Evolutionary conservation across 257 asterid species (phyloP).

Genomic region (Verbascum thapsus): DNA sequence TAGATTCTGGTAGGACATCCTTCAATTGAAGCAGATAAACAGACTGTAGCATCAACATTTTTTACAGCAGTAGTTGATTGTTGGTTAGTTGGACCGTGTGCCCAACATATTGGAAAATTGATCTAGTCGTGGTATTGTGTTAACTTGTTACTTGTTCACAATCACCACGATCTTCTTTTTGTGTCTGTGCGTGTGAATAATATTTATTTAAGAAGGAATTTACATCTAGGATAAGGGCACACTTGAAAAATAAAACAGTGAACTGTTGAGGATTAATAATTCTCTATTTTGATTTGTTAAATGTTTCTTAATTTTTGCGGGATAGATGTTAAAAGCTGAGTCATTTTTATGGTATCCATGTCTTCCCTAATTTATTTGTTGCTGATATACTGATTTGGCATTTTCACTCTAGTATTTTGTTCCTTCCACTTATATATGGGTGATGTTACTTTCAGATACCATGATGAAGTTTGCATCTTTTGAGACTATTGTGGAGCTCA

Average conservation of each 20-base stretch:
- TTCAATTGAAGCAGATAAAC: not conserved
- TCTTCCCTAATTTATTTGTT: no score
- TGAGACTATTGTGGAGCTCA: slow-evolving; percentile 72
- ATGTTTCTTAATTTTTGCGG: not conserved
- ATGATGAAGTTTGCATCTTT: slow-evolving; percentile 95
- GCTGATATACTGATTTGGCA: not conserved
- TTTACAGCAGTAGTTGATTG: not conserved
- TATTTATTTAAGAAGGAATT: no score
- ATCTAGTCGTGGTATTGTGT: not conserved
- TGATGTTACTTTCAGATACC: slow-evolving; percentile 58
- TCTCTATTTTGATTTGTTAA: not conserved
- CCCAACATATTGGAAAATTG: not conserved
- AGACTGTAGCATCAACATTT: not conserved
- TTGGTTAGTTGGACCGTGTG: not conserved
- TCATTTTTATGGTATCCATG: no score
- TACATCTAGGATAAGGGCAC: no score
- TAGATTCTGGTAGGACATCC: not conserved
- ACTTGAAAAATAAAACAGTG: no score
- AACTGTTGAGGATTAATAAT: not conserved
- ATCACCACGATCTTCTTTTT: not conserved
- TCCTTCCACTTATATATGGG: not conserved
- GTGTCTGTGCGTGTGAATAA: no score
- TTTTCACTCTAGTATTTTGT: slow-evolving; percentile 5
- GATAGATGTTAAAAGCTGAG: not conserved
- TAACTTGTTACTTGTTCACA: not conserved